A percentile compares a stretch with the other conserved stretches of the same genome.
Conservation (phyloP, 768 basidiomycete species). For the Rhodotorula paludigena region DNA sequence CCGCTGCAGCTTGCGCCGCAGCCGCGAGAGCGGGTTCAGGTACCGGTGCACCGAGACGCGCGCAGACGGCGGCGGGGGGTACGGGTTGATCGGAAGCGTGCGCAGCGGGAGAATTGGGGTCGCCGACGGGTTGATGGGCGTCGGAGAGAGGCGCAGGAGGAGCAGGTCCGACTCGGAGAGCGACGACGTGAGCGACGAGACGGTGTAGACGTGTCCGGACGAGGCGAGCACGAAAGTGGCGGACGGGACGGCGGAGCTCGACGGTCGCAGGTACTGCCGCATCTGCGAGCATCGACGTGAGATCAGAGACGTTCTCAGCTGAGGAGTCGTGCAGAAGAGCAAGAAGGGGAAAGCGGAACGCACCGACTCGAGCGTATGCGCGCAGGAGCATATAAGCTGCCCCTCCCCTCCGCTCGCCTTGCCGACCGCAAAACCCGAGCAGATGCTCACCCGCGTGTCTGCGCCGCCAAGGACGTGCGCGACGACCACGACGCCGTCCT, state of each 20-base stretch:
- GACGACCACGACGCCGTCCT: conserved; percentile 52
- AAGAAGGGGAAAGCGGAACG: conserved; percentile 49
- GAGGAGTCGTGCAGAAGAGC: background rate
- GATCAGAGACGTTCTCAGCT: background rate
- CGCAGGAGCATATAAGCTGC: conserved; percentile 56
- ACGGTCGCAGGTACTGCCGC: conserved; percentile 47
- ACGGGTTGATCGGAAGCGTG: conserved; percentile 61
- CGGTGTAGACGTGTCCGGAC: conserved; percentile 47
- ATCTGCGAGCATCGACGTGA: background rate
- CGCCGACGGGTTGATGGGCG: conserved; percentile 8
- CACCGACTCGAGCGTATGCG: conserved; percentile 58
- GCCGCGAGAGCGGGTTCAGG: conserved; percentile 40
- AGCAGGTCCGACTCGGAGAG: conserved; percentile 60
- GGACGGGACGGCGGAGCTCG: conserved; percentile 45
- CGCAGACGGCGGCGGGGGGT: conserved; percentile 55
- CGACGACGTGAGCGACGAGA: conserved; percentile 55
- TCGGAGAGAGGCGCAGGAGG: conserved; percentile 47
- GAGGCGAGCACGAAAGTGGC: conserved; percentile 47
- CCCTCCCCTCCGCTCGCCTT: conserved; percentile 27
- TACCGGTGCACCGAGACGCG: conserved; percentile 57
- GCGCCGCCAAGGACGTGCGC: conserved; percentile 54
- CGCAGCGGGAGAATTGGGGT: conserved; percentile 44
- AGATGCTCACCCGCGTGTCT: conserved; percentile 49
- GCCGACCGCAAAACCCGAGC: conserved; percentile 59
- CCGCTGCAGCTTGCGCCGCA: conserved; percentile 52